Evolutionary conservation across 345 rosid genomes (phyloP), one percentile per base, ranked within the genome.

Genomic region (Arabidopsis arenosa): DNA sequence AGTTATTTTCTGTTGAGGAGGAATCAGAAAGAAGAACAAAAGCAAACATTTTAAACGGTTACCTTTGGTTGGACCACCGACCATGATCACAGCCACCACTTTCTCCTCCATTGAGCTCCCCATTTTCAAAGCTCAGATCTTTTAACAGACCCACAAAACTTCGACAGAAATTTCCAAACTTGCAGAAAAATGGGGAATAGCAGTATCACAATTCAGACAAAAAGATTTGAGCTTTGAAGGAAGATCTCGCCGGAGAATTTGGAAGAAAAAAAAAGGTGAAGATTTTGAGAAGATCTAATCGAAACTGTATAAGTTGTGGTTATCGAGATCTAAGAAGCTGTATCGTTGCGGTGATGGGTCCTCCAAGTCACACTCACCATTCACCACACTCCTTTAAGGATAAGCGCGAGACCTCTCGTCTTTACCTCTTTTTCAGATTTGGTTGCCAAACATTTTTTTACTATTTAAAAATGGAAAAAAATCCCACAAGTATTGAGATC

Each of bases 41-140:
- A 69, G 65, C 52, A 23, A 54, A 55, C 3, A 5, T 43, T 5
- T 28, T 53, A 4, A 37, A 70, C 33, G 43, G 44, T 60, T 80
- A 94, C 98, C 97, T 94, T 94, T 94, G 65, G 98, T 94, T 9
- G 98, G 98, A 36, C 98, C 98, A 70, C 97, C 97, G 75, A 94
- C 98, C 97, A 94, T 90, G 85, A 92, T 94, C 66, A 94, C 95
- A 80, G 98, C 98, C 56, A 94, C 93, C 58, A 89, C 90, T 74
- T 82, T 90, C 83, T 86, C 97, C 35, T 85, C 95, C 65, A 78
- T 58, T 5, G 91, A 81, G 80, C 86, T 80, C 51, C 86, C 88
- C 97, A 91, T 89, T 69, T 73, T 72, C 56, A 33, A 53, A 54
- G 39, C 65, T 1, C 86, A 85, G 89, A 86, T 84, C 88, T 77